These are phyloP conservation scores for Hexamita inflata DNA, from an alignment of 208 protist species.

Conservation along the genomic window DNA sequence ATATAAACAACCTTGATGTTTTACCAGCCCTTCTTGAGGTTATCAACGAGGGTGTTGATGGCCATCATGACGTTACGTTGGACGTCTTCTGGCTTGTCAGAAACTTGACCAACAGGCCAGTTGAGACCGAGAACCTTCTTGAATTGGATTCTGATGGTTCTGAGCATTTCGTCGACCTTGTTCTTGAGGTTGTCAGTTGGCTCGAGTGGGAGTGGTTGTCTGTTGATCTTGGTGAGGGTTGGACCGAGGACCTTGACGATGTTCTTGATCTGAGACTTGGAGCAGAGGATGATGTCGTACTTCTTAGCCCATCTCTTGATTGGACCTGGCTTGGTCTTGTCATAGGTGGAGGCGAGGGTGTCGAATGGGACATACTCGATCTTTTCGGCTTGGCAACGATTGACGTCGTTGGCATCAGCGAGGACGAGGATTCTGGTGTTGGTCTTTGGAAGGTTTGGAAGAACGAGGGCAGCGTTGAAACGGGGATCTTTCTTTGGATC, in stretches of 20 bases:
- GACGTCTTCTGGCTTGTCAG: constrained; percentile 78
- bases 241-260: constrained; percentile 80
- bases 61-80: constrained; percentile 76
- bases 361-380: constrained; percentile 75
- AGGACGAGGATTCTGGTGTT: constrained; percentile 81
- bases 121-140: constrained; percentile 94
- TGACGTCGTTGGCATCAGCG: constrained; percentile 78
- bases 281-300: constrained; percentile 93
- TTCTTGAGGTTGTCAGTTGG: constrained; percentile 67
- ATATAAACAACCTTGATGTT: constrained; percentile 95
- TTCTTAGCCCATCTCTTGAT: constrained; percentile 84
- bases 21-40: constrained; percentile 99
- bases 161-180: constrained; percentile 78
- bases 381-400: constrained; percentile 70
- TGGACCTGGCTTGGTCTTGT: constrained; percentile 98
- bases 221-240: constrained; percentile 93
- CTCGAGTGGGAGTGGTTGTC: constrained; percentile 86
- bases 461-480: constrained; percentile 82
- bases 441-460: constrained; percentile 71
- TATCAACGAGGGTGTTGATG: constrained; percentile 95
- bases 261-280: constrained; percentile 84
- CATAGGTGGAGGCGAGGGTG: constrained; percentile 94
- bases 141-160: constrained; percentile 92
- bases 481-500: constrained; percentile 94
- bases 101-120: constrained; percentile 82